A percentile compares a stretch with the other conserved stretches of the same genome.
phyloP scores from a whole-genome alignment of 2,329 filamentous ascomycete genomes.

The Myriosclerotinia curreyana region DNA sequence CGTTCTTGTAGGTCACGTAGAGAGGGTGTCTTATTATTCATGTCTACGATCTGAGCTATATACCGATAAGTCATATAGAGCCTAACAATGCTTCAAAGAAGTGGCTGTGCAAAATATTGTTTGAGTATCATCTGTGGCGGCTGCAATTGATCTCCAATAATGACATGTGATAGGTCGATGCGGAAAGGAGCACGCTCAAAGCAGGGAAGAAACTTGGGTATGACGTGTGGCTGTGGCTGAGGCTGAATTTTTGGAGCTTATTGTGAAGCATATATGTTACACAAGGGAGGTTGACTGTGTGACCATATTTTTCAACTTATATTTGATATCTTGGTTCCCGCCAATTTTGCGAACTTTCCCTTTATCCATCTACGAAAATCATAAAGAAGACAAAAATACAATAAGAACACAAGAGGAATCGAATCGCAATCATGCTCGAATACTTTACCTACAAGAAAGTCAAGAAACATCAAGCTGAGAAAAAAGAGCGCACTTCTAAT shows the following conservation, averaged over 20 bases:
- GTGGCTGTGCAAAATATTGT: constrained; percentile 7
- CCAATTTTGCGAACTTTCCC: neutral
- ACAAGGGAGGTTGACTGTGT: neutral
- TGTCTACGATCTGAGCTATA: too few relatives aligned
- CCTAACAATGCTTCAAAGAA: neutral
- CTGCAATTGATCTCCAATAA: neutral
- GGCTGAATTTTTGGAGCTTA: constrained; percentile 3
- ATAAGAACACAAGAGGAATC: neutral
- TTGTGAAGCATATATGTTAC: neutral
- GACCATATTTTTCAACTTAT: too few relatives aligned
- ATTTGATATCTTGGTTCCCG: neutral
- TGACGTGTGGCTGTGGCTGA: constrained; percentile 21
- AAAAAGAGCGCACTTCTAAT: constrained; percentile 33
- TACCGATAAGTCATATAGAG: too few relatives aligned
- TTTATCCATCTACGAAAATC: neutral
- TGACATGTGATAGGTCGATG: constrained; percentile 1
- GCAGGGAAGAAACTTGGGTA: neutral
- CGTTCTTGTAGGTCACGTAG: neutral
- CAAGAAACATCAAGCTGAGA: constrained; percentile 57
- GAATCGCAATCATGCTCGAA: constrained; percentile 53
- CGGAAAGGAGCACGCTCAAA: neutral
- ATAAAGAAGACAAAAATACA: neutral
- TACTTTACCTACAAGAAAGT: constrained; percentile 61
- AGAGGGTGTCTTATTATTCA: too few relatives aligned
- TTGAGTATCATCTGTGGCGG: neutral